Conservation (phyloP, 306 rosid species). For the Rosa rugosa region DNA sequence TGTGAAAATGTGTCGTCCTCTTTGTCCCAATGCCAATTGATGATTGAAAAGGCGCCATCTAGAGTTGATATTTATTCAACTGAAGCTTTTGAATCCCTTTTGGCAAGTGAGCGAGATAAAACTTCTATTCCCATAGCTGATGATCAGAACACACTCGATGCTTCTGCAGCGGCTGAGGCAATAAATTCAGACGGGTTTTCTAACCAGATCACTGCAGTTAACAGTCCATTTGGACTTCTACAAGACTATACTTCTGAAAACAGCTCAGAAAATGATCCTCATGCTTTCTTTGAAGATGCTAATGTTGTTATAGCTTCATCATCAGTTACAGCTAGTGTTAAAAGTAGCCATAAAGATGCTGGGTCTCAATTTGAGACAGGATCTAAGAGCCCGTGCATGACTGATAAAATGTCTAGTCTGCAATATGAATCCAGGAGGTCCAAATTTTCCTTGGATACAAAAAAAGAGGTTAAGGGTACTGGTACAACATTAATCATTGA, state of each 20-base stretch:
- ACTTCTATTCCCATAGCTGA: constrained; percentile 26
- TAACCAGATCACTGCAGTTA: constrained; percentile 37
- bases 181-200: constrained; percentile 29
- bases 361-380: constrained; percentile 34
- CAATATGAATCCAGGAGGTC: constrained; percentile 32
- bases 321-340: constrained; percentile 33
- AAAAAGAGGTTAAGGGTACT: constrained; percentile 28
- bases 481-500: constrained; percentile 26
- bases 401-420: constrained; percentile 30
- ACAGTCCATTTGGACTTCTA: constrained; percentile 72
- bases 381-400: constrained; percentile 28
- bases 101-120: constrained; percentile 29
- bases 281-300: constrained; percentile 33
- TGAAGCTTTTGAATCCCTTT: constrained; percentile 35
- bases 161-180: constrained; percentile 39
- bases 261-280: constrained; percentile 57
- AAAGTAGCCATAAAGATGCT: constrained; percentile 32
- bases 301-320: constrained; percentile 32
- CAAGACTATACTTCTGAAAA: constrained; percentile 89
- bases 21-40: constrained; percentile 33
- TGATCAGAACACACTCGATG: constrained; percentile 22
- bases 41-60: constrained; percentile 30
- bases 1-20: constrained; percentile 27
- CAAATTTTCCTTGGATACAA: constrained; percentile 31
- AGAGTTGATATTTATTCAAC: constrained; percentile 32